These are phyloP conservation scores for Mitragyna speciosa DNA, from an alignment of 257 asterid genomes.

Conservation along the genomic window DNA sequence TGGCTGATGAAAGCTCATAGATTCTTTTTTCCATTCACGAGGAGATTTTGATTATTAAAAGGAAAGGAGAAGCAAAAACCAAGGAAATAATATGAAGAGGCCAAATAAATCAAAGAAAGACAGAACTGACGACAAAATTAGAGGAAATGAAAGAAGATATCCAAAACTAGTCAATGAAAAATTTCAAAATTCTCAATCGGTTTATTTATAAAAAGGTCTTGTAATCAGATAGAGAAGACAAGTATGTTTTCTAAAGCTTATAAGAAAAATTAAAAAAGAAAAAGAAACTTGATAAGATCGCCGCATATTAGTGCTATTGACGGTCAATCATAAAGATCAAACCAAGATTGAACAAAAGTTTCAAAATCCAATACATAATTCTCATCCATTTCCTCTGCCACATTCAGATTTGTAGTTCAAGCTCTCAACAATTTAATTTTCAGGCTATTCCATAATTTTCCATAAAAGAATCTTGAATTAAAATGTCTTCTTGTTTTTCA, in stretches of 20 bases:
- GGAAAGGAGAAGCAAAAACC: neutral
- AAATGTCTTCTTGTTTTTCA: no score
- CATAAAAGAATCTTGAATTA: no score
- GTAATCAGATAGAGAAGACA: neutral
- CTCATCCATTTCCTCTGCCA: neutral
- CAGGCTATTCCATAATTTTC: no score
- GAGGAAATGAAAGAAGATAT: neutral
- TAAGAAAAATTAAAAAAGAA: no score
- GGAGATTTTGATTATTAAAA: neutral
- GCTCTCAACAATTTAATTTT: no score
- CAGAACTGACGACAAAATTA: neutral
- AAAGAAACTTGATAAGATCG: no score
- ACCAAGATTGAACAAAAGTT: neutral
- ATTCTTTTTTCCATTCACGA: neutral
- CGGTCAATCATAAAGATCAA: no score
- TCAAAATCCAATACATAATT: neutral
- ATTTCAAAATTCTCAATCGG: neutral
- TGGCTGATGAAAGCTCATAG: neutral
- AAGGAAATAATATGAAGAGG: neutral
- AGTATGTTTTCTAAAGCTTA: no score
- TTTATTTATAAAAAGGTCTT: neutral
- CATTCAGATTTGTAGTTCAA: neutral
- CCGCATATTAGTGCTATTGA: no score
- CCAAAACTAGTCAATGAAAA: neutral
- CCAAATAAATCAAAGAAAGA: neutral